Base-by-base conservation (phyloP, 108 stramenopile genomes). In the Nitzschia putrida region DNA sequence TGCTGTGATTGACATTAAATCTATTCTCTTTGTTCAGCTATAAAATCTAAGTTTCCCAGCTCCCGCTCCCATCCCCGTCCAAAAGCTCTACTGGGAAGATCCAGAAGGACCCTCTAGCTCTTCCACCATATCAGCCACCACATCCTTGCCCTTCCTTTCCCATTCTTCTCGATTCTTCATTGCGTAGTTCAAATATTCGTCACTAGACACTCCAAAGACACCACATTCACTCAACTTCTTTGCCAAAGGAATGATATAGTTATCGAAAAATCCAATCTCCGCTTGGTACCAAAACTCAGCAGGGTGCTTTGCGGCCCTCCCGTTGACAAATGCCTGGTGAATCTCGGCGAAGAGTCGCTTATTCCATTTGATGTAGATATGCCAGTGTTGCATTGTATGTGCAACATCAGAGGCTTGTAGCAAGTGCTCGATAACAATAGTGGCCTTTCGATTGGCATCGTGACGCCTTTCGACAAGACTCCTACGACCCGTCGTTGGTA, bases 361-460 rank as follows among this genome's bases (percentile, higher is more conserved):
- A 9, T 55, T 55, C 54, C 54, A 55, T 24, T 55, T 55, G 20
- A 20, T 55, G 23, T 55, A 55, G 54, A 55, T 23, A 24, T 55
- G 54, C 54, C 54, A 55, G 24, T 55, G 54, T 9, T 55, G 54
- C 54, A 55, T 55, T 2, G 54, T 55, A 5, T 55, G 54, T 3
- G 54, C 54, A 3, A 55, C 24, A 5, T 55, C 54, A 21, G 54
- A 55, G 3, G 54, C 54, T 24, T 55, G 54, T 4, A 55, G 20
- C 13, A 55, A 8, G 22, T 55, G 54, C 23, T 55, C 54, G 24
- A 55, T 55, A 1, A 55, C 54, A 24, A 55, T 18, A 24, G 54
- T 55, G 22, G 54, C 54, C 22, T 23, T 55, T 24, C 54, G 54
- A 5, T 55, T 55, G 13, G 22, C 22, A 2, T 13, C n/a, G 2